Conservation (phyloP, 129 eudicot genomes). For the Ambrosia artemisiifolia region DNA sequence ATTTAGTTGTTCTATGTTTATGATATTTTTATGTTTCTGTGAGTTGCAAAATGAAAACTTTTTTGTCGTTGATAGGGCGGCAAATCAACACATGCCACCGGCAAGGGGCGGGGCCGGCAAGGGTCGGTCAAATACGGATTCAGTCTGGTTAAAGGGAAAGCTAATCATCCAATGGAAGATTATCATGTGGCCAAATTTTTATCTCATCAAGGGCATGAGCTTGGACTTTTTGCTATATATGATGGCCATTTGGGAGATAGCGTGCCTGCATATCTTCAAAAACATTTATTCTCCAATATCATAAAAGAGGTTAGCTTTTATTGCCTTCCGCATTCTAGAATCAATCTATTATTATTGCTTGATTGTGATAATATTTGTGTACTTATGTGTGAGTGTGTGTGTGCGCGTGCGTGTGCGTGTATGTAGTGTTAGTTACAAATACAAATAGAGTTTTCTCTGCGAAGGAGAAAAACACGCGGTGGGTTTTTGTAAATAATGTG, state of each 20-base stretch:
- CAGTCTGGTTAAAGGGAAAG: constrained; percentile 75
- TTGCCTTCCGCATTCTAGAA: neutral
- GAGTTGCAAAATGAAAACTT: neutral
- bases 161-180: constrained; percentile 95
- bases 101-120: constrained; percentile 72
- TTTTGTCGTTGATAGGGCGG: constrained; percentile 40
- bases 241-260: constrained; percentile 86
- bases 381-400: too few relatives aligned
- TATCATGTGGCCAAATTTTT: constrained; percentile 80
- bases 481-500: too few relatives aligned
- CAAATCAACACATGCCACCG: constrained; percentile 48
- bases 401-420: too few relatives aligned
- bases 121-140: constrained; percentile 66
- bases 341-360: neutral
- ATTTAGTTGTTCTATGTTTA: neutral
- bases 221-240: constrained; percentile 82
- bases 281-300: constrained; percentile 70
- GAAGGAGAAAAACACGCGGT: too few relatives aligned
- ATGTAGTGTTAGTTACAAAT: too few relatives aligned
- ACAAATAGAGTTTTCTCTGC: too few relatives aligned
- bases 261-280: constrained; percentile 74
- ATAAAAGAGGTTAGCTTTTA: constrained; percentile 56
- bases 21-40: neutral
- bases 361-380: too few relatives aligned
- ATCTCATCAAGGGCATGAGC: constrained; percentile 49